A percentile compares a stretch with the other conserved stretches of the same genome.
These are phyloP conservation scores for Naganishia sp. DNA, from an alignment of 1,284 basidiomycete species.

Conservation along the genomic window DNA sequence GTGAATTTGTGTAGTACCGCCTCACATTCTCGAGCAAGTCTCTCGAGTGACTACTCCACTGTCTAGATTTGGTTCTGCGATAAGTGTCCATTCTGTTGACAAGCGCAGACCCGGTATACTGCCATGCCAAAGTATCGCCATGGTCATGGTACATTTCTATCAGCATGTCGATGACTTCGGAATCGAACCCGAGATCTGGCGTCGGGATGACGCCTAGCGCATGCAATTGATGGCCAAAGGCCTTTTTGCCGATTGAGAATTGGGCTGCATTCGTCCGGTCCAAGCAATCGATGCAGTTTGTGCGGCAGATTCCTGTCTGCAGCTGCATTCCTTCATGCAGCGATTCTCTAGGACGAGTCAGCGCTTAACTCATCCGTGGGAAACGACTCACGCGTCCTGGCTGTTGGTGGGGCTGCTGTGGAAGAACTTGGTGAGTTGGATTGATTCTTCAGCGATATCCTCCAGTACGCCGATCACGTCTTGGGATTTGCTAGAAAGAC, in stretches of 20 bases:
- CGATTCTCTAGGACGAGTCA: not conserved
- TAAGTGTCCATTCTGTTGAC: conserved; percentile 98
- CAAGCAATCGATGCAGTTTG: conserved; percentile 94
- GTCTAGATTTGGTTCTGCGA: conserved; percentile 74
- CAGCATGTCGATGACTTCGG: conserved; percentile 93
- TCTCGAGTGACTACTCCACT: conserved; percentile 97
- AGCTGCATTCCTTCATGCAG: conserved; percentile 61
- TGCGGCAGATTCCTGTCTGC: conserved; percentile 87
- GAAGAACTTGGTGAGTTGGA: conserved; percentile 91
- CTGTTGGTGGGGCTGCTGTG: conserved; percentile 60
- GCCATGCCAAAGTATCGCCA: conserved; percentile 91
- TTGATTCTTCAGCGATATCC: conserved; percentile 90
- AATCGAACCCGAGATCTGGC: conserved; percentile 87
- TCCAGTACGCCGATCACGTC: conserved; percentile 96
- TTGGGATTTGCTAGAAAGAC: conserved; percentile 73
- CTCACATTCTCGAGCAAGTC: conserved; percentile 94
- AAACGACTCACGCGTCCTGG: conserved; percentile 42
- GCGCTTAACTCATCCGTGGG: too few species aligned
- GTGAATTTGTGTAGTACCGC: conserved; percentile 92
- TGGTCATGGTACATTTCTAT: conserved; percentile 99
- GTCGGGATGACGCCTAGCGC: conserved; percentile 84
- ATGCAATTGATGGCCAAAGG: conserved; percentile 91
- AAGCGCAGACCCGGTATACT: conserved; percentile 93
- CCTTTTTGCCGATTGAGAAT: conserved; percentile 95
- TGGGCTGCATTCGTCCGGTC: conserved; percentile 98